phyloP scores from a whole-genome alignment of 2,329 filamentous ascomycete genomes.

The Sporothrix phasma region DNA sequence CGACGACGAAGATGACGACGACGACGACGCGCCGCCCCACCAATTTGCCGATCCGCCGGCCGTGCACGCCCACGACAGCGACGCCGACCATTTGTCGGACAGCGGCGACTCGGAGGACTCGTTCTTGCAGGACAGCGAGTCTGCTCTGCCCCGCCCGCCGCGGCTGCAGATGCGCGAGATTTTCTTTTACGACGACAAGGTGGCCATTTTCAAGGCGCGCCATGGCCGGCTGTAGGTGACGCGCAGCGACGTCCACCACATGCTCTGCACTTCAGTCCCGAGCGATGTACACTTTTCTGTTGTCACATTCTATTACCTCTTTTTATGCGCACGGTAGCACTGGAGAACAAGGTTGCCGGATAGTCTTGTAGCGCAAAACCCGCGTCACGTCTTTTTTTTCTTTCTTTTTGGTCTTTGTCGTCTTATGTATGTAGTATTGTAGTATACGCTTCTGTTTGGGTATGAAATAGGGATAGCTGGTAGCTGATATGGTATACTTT shows the following conservation, averaged over 20 bases:
- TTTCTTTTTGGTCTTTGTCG: too few species aligned
- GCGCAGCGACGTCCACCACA: not conserved
- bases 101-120: slow-evolving; percentile 37
- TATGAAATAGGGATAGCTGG: too few species aligned
- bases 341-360: too few species aligned
- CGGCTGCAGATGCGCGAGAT: slow-evolving; percentile 64
- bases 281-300: too few species aligned
- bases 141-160: slow-evolving; percentile 25
- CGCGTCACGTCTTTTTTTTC: too few species aligned
- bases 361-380: too few species aligned
- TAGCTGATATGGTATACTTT: too few species aligned
- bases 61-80: slow-evolving; percentile 21
- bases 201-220: slow-evolving; percentile 68
- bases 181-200: slow-evolving; percentile 74
- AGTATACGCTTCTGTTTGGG: too few species aligned
- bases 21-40: slow-evolving; percentile 17
- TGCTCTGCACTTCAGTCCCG: too few species aligned
- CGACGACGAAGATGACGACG: slow-evolving; percentile 34
- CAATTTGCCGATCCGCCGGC: slow-evolving; percentile 21
- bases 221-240: slow-evolving; percentile 41
- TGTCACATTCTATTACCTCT: too few species aligned
- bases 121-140: slow-evolving; percentile 38
- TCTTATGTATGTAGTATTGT: too few species aligned
- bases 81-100: slow-evolving; percentile 19
- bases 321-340: too few species aligned